A percentile compares a stretch with the other conserved stretches of the same genome.
phyloP scores from a whole-genome alignment of 192 early-diverging fungal genomes.

The Paraglomus occultum region DNA sequence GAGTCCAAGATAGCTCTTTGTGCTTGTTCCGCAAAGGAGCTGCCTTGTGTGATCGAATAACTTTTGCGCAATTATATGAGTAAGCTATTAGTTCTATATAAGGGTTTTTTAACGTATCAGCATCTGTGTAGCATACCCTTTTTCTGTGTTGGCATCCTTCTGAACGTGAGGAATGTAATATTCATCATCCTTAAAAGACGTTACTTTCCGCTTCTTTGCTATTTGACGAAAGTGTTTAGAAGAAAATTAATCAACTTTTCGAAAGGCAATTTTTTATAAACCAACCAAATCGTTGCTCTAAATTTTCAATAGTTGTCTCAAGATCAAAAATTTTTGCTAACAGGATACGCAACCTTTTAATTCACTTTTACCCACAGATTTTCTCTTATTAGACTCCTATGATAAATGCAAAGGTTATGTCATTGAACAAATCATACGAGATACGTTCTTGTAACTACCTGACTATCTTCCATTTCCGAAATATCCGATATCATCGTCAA shows the following conservation, averaged over 20 bases:
- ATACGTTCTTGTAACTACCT: too few species aligned
- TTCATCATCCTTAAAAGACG: conserved; percentile 70
- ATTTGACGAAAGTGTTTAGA: conserved; percentile 19
- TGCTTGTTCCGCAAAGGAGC: conserved; percentile 82
- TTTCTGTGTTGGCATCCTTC: conserved; percentile 84
- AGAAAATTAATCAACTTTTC: conserved; percentile 26
- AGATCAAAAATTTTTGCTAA: too few species aligned
- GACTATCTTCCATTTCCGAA: too few species aligned
- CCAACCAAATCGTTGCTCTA: too few species aligned
- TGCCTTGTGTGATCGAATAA: conserved; percentile 64
- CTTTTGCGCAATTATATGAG: not conserved
- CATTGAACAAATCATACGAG: too few species aligned
- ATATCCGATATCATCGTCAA: too few species aligned
- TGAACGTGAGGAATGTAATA: conserved; percentile 89
- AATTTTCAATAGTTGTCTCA: too few species aligned
- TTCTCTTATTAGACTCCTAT: conserved; percentile 9
- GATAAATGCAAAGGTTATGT: too few species aligned
- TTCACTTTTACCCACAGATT: not conserved
- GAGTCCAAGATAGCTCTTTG: conserved; percentile 72
- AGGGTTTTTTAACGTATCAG: not conserved
- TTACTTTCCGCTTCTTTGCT: conserved; percentile 37
- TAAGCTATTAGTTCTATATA: not conserved
- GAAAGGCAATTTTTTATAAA: conserved; percentile 33
- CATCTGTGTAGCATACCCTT: conserved; percentile 57
- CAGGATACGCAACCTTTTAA: not conserved